A percentile compares a stretch with the other conserved stretches of the same genome.
These are phyloP conservation scores for Apiospora pterosperma DNA, from an alignment of 2,329 filamentous ascomycete genomes.

Conservation along the genomic window DNA sequence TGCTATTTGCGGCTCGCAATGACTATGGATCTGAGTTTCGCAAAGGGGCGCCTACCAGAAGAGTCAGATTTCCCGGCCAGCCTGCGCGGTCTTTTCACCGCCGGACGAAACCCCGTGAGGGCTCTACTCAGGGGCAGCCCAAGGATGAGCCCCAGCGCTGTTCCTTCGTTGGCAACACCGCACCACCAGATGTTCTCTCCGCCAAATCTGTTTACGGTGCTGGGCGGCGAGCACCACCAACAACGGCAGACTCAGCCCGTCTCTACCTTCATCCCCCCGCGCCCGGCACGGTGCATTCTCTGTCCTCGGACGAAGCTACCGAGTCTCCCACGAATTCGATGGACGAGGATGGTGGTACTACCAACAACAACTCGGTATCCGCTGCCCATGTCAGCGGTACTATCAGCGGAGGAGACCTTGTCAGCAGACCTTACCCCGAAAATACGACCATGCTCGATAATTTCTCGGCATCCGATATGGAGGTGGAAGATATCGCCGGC, in stretches of 20 bases:
- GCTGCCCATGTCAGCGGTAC: neutral
- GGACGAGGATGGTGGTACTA: neutral
- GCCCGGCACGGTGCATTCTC: slow-evolving; percentile 24
- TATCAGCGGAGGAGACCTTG: slow-evolving; percentile 12
- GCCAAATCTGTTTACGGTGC: neutral
- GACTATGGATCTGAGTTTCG: slow-evolving; percentile 40
- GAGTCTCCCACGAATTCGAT: slow-evolving; percentile 20
- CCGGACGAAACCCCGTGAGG: slow-evolving; percentile 33
- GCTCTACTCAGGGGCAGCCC: slow-evolving; percentile 20
- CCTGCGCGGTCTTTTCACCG: slow-evolving; percentile 34
- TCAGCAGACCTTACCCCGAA: slow-evolving; percentile 2
- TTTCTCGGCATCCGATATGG: slow-evolving; percentile 17
- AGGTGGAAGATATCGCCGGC: slow-evolving; percentile 27
- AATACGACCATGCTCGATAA: slow-evolving; percentile 14
- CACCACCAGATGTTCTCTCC: neutral
- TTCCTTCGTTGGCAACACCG: neutral
- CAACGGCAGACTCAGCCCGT: neutral
- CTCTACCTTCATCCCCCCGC: neutral
- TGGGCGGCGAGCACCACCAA: neutral
- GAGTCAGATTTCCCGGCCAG: slow-evolving; percentile 39
- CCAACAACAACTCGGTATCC: neutral
- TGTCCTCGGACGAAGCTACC: slow-evolving; percentile 24
- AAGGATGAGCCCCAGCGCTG: neutral
- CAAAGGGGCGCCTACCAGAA: slow-evolving; percentile 36
- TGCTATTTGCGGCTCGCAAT: slow-evolving; percentile 40